Evolutionary conservation across 148 eudicot genomes (phyloP), one percentile per base, ranked within the genome.

Genomic region (Silene latifolia): DNA sequence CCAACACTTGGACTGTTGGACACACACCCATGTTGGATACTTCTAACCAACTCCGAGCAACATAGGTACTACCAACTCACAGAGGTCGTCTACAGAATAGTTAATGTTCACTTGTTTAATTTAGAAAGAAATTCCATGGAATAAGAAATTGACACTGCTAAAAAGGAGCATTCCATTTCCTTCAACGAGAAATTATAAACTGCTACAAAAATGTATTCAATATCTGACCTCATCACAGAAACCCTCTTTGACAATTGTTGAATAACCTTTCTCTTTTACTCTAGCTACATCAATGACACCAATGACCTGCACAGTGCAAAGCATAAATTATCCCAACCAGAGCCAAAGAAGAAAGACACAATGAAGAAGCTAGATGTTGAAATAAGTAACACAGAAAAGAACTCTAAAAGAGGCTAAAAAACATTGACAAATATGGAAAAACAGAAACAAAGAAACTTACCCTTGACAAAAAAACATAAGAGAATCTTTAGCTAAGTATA

Each of bases 151-250:
- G 72, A 67, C 48, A 42, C 53, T 2, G 24, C 24, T 39, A 35
- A 44, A 46, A 25, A 29, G 1, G 46, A 63, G 51, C 42, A 39
- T 39, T 70, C 32, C 20, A 47, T 14, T 25, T 15, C 13, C 8
- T 54, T 46, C 53, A 75, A 35, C 25, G 48, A 58, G 32, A 69
- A 27, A 44, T 63, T 42, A 74, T 75, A 72, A 63, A 20, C 18
- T 51, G 39, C 71, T 57, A 59, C 47, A 60, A 75, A 27, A 1
- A 60, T 23, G 44, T 64, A 69, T 47, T 8, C 61, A 74, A 69
- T n/a, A 61, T 71, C 77, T 83, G 72, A 95, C 98, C 96, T 95
- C 98, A 63, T 90, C 97, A 79, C 98, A 95, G 75, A 95, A 92
- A 57, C 96, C 90, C 65, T 95, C 97, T 81, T 87, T 95, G 71